phyloP scores from a whole-genome alignment of 176 grass and related monocot species.

The Secale cereale region DNA sequence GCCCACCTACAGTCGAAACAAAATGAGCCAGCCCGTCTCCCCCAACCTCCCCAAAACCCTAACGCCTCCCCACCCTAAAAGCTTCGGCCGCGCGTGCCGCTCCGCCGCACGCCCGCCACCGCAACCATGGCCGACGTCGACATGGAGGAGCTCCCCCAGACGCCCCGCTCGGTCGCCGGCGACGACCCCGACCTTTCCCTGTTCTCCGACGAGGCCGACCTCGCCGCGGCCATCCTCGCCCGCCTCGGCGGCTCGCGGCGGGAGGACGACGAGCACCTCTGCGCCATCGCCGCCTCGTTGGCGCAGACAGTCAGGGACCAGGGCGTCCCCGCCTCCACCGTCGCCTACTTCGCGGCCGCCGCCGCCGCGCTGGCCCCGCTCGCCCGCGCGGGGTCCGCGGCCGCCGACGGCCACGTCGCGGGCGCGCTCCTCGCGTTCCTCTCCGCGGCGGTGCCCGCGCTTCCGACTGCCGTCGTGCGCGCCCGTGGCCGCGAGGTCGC shows the following conservation, averaged over 20 bases:
- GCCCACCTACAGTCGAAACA: background rate
- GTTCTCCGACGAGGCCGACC: slow-evolving; percentile 36
- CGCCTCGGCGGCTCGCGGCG: slow-evolving; percentile 50
- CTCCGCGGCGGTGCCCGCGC: slow-evolving; percentile 41
- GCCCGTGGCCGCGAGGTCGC: slow-evolving; percentile 45
- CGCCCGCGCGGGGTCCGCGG: slow-evolving; percentile 36
- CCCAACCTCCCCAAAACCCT: slow-evolving; percentile 36
- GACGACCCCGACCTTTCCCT: slow-evolving; percentile 41
- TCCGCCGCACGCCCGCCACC: background rate
- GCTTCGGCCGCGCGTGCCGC: background rate
- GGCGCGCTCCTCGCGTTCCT: slow-evolving; percentile 71
- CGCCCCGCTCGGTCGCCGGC: slow-evolving; percentile 24
- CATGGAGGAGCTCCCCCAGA: slow-evolving; percentile 37
- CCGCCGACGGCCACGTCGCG: slow-evolving; percentile 41
- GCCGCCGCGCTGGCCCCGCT: slow-evolving; percentile 50
- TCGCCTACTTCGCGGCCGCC: slow-evolving; percentile 72
- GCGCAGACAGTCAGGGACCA: slow-evolving; percentile 69
- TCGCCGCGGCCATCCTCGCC: slow-evolving; percentile 48
- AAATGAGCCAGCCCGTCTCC: background rate
- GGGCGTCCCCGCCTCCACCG: slow-evolving; percentile 36
- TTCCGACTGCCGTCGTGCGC: slow-evolving; percentile 45
- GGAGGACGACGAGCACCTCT: slow-evolving; percentile 78
- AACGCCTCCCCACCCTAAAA: background rate
- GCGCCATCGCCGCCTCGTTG: slow-evolving; percentile 68
- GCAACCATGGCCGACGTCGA: slow-evolving; percentile 48